These are phyloP conservation scores for Ustilago hordei DNA, from an alignment of 1,284 basidiomycete species.

Conservation along the genomic window DNA sequence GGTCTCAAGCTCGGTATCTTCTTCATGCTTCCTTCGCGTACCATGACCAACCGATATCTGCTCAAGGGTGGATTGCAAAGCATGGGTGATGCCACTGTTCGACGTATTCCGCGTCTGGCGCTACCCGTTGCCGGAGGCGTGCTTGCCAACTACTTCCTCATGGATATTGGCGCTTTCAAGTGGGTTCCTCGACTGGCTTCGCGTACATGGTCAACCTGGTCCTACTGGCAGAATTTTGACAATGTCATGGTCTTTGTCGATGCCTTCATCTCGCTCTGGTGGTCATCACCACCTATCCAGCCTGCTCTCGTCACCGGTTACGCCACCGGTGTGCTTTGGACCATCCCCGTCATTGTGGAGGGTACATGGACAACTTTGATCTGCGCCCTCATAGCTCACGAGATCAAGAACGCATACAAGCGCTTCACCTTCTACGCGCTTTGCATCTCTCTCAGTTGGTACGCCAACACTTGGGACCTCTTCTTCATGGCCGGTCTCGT, in stretches of 20 bases:
- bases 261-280: constrained; percentile 62
- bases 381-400: constrained; percentile 59
- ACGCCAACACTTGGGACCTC: constrained; percentile 60
- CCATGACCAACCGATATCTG: constrained; percentile 61
- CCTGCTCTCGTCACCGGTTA: constrained; percentile 58
- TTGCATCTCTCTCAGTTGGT: constrained; percentile 61
- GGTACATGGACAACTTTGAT: constrained; percentile 58
- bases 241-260: constrained; percentile 59
- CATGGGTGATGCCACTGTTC: constrained; percentile 56
- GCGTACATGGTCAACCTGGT: constrained; percentile 63
- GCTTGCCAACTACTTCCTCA: constrained; percentile 62
- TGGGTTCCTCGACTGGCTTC: constrained; percentile 61
- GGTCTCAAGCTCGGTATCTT: constrained; percentile 62
- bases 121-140: constrained; percentile 59
- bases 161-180: constrained; percentile 59
- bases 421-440: constrained; percentile 58
- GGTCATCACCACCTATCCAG: constrained; percentile 52
- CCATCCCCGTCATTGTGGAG: constrained; percentile 63
- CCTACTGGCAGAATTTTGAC: constrained; percentile 62
- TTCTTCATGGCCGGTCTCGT: constrained; percentile 65
- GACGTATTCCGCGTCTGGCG: constrained; percentile 61
- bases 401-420: constrained; percentile 62
- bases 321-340: constrained; percentile 66
- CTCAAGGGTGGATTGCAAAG: constrained; percentile 56
- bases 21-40: constrained; percentile 60